Conservation (phyloP, 805 yeast genomes). For the Tetrapisispora nanseiensis region DNA sequence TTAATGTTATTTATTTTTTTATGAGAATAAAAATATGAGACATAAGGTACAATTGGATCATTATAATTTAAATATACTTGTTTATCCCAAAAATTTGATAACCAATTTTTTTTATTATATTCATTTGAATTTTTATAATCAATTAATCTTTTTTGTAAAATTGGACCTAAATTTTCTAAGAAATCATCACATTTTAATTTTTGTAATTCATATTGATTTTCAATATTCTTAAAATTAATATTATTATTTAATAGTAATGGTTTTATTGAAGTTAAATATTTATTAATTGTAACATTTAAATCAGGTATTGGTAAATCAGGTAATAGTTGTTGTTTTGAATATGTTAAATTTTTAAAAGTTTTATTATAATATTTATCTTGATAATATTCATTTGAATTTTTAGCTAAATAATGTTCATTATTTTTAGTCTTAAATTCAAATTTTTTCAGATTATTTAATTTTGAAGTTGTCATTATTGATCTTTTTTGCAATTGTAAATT, state of each 20-base stretch:
- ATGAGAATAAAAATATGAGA: conserved; percentile 82
- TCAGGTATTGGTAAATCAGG: conserved; percentile 87
- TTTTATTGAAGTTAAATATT: conserved; percentile 61
- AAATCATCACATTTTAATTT: conserved; percentile 56
- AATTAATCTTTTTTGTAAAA: conserved; percentile 55
- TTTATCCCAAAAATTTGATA: conserved; percentile 86
- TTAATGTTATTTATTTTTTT: conserved; percentile 37
- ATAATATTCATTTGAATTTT: conserved; percentile 4
- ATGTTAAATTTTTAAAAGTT: conserved; percentile 53
- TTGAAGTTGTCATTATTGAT: neutral
- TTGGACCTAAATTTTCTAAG: conserved; percentile 54
- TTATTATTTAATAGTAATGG: conserved; percentile 44
- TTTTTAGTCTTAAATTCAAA: conserved; percentile 4
- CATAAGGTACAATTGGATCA: conserved; percentile 92
- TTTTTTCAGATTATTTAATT: neutral
- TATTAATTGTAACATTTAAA: conserved; percentile 55
- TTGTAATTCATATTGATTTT: conserved; percentile 42
- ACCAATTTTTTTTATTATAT: conserved; percentile 65
- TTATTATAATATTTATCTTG: neutral
- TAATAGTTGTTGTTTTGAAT: conserved; percentile 57
- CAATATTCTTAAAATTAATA: conserved; percentile 29
- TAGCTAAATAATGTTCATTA: conserved; percentile 2
- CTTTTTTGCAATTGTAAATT: neutral
- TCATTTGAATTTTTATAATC: conserved; percentile 19
- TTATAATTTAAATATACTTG: conserved; percentile 84